Percentiles rank a stretch among this genome's conserved stretches.
phyloP scores from a whole-genome alignment of 495 filamentous ascomycete species.

The Tetracladium setigerum region DNA sequence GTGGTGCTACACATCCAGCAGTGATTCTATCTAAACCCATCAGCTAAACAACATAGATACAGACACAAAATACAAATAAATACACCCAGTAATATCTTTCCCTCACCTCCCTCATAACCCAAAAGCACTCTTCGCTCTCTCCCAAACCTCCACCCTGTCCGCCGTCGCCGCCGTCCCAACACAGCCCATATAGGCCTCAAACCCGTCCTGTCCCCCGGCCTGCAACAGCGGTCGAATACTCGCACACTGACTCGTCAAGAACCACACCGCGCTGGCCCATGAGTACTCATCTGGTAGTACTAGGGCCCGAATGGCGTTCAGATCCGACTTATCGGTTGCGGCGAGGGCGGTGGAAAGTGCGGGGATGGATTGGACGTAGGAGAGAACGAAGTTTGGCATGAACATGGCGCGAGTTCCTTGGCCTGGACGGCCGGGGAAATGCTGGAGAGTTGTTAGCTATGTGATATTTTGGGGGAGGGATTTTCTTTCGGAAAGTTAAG shows the following conservation, averaged over 20 bases:
- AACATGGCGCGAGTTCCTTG: conserved; percentile 86
- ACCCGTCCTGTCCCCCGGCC: conserved; percentile 50
- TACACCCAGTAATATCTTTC: no score
- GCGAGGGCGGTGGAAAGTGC: conserved; percentile 34
- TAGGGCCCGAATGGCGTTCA: conserved; percentile 46
- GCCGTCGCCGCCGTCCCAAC: conserved; percentile 45
- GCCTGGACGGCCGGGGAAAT: conserved; percentile 52
- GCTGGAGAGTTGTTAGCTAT: conserved; percentile 29
- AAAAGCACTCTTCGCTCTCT: conserved; percentile 34
- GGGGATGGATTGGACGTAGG: conserved; percentile 55
- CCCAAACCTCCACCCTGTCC: conserved; percentile 51
- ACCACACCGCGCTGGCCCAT: conserved; percentile 74
- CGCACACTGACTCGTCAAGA: conserved; percentile 56
- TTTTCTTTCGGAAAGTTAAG: no score
- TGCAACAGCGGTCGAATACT: conserved; percentile 43
- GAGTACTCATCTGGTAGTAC: conserved; percentile 53
- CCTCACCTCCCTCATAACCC: conserved; percentile 13
- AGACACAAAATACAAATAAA: no score
- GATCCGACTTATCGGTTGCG: conserved; percentile 16
- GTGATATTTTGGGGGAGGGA: no score
- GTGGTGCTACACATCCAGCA: no score
- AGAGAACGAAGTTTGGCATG: conserved; percentile 45
- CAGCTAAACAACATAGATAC: no score
- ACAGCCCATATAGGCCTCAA: conserved; percentile 56
- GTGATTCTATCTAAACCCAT: no score